A percentile compares a stretch with the other conserved stretches of the same genome.
phyloP scores from a whole-genome alignment of 805 yeast species.

The Schwanniomyces vanrijiae region DNA sequence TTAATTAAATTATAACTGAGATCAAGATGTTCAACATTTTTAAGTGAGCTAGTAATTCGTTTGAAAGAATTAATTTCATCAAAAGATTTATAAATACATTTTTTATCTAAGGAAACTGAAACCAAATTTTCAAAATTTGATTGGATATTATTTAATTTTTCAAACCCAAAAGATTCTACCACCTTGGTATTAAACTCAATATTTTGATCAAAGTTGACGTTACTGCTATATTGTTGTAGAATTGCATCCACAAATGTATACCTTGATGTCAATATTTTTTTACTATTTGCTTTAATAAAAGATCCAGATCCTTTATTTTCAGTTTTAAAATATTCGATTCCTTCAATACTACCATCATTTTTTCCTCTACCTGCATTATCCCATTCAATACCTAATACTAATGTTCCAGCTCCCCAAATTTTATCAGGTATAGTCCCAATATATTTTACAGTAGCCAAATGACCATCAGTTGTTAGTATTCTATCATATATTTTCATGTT shows the following conservation, averaged over 20 bases:
- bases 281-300: conserved; percentile 52
- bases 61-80: conserved; percentile 3
- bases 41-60: conserved; percentile 9
- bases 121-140: conserved; percentile 44
- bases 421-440: conserved; percentile 54
- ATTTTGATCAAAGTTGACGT: conserved; percentile 13
- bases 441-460: conserved; percentile 62
- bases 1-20: conserved; percentile 59
- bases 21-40: conserved; percentile 45
- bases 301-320: conserved; percentile 53
- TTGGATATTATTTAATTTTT: conserved; percentile 49
- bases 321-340: conserved; percentile 52
- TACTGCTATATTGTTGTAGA: conserved; percentile 43
- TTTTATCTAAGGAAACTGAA: conserved; percentile 51
- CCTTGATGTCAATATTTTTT: conserved; percentile 24
- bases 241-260: conserved; percentile 50
- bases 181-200: conserved; percentile 55
- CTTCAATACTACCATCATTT: conserved; percentile 62
- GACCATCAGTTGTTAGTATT: conserved; percentile 33
- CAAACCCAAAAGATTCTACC: conserved; percentile 68
- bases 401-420: conserved; percentile 53
- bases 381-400: conserved; percentile 85
- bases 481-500: conserved; percentile 14
- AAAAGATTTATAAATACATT: conserved; percentile 28
- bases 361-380: conserved; percentile 70